Evolutionary conservation across 257 asterid genomes (phyloP), one percentile per base, ranked within the genome.

Genomic region (Apocynum venetum): DNA sequence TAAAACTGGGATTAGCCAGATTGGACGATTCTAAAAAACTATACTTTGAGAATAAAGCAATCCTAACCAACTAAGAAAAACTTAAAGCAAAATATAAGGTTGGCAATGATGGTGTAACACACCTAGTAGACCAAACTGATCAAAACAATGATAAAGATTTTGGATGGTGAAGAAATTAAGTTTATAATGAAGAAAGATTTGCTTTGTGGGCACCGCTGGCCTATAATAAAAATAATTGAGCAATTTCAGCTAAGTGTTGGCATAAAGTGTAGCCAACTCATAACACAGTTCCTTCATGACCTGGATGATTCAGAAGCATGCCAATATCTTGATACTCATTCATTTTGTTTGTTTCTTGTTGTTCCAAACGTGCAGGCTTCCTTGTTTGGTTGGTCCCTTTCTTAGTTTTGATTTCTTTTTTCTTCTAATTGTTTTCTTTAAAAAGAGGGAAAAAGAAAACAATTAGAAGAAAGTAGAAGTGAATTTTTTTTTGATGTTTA

Each of bases 81-180:
- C 1, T 64, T 36, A 64, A 66, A 40, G 72, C 31, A 40, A 66
- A 40, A 2, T 5, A 17, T 15, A 15, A 66, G 71, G 52, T 20
- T 67, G 52, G 72, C 72, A 41, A 67, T 67, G 51, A 67, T 67
- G 44, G 69, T 63, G 69, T 41, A 43, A 67, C 25, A 17, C 72
- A 67, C 36, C 3, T 0, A 8, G 60, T 6, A 40, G 48, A 65
- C 25, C 69, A 65, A 65, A 38, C 8, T 36, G 2, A 38, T 12
- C 0, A 36, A 35, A 63, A 63, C 46, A 63, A 63, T 10, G 46
- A 36, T 46, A 63, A 49, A 49, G 69, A 31, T 61, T 61, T 61
- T 25, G 11, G 20, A 25, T 25, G 31, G 31, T 25, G 31, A 25
- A 25, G 31, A 25, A 25, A 25, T 25, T 25, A 25, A 25, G 31